Percentiles rank a stretch among this genome's conserved stretches.
Evolutionary conservation across 2,329 filamentous ascomycete species (phyloP).

Genomic region (Claviceps purpurea): DNA sequence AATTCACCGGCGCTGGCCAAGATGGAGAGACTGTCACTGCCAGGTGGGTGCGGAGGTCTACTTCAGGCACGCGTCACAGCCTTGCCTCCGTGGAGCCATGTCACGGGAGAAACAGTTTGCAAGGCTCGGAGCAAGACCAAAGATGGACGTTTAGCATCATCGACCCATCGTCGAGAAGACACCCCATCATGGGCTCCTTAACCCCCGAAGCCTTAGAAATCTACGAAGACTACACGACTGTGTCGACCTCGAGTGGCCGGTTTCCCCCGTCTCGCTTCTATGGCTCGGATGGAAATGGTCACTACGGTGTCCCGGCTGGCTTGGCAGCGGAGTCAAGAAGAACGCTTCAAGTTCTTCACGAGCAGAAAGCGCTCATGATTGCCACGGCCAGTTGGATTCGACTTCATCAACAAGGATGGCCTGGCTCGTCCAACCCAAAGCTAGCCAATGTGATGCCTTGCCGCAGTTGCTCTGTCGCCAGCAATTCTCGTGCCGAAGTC

Average conservation of each 20-base stretch:
- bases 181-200: constrained; percentile 62
- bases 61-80: constrained; percentile 9
- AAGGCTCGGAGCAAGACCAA: constrained; percentile 23
- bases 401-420: constrained; percentile 23
- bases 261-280: constrained; percentile 31
- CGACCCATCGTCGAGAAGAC: constrained; percentile 51
- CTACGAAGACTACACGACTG: constrained; percentile 50
- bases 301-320: constrained; percentile 10
- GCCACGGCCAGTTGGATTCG: constrained; percentile 25
- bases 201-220: constrained; percentile 52
- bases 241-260: constrained; percentile 35
- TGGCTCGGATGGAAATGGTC: constrained; percentile 11
- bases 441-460: constrained; percentile 12
- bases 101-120: constrained; percentile 12
- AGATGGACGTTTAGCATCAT: constrained; percentile 70
- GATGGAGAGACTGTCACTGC: constrained; percentile 46
- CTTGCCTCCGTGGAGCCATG: constrained; percentile 8
- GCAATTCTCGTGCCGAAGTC: neutral
- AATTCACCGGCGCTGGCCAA: constrained; percentile 49
- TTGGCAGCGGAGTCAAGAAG: constrained; percentile 16
- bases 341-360: constrained; percentile 17
- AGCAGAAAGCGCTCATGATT: constrained; percentile 24
- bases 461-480: constrained; percentile 12
- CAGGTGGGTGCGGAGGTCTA: constrained; percentile 50
- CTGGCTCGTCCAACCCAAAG: constrained; percentile 18